Base-by-base conservation (phyloP, 495 filamentous ascomycete genomes). In the Aspergillus heteromorphus region DNA sequence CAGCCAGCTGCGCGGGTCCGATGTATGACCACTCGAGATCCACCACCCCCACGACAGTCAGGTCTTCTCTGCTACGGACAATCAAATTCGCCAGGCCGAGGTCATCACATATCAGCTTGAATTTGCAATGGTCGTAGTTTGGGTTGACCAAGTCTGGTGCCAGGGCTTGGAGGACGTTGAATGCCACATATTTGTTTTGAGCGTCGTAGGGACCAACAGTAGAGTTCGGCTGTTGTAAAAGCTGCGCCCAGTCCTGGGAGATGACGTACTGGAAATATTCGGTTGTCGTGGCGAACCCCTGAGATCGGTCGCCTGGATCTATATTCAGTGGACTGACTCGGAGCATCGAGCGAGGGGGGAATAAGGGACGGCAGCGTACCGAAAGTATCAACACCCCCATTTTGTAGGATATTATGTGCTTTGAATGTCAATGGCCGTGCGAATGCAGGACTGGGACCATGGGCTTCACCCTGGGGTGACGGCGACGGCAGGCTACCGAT, bases 31-130 rank as follows among this genome's bases (percentile, higher is more conserved):
- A 74, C 50, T 73, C 71, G 4, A 69, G 59, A 45, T 71, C 71
- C 2, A 74, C 51, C 2, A 74, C 57, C 45, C 66, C 68, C 40
- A 70, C 57, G 41, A 74, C 51, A 6, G 63, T 69, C 18, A 71
- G 61, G 18, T 66, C 67, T 51, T 67, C 57, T 20, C 40, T 62
- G 51, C 63, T 51, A 9, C 57, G 47, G 18, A 74, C 62, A 50
- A 72, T 68, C 50, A 74, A 10, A 50, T 74, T 74, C 17, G 68
- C 65, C 27, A 65, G 45, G 51, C 69, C 61, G 21, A 72, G 54
- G 54, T 72, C 67, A 45, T 74, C 65, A 51, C 68, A 71, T 30
- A 74, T 65, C 1, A 72, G 50, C 48, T 74, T 69, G 31, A 74
- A 72, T 14, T 52, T 52, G 55, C 55, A 8, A 34, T 18, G 30